A percentile compares a stretch with the other conserved stretches of the same genome.
These are phyloP conservation scores for Nothophytophthora sp. DNA, from an alignment of 352 stramenopile genomes.

Conservation along the genomic window DNA sequence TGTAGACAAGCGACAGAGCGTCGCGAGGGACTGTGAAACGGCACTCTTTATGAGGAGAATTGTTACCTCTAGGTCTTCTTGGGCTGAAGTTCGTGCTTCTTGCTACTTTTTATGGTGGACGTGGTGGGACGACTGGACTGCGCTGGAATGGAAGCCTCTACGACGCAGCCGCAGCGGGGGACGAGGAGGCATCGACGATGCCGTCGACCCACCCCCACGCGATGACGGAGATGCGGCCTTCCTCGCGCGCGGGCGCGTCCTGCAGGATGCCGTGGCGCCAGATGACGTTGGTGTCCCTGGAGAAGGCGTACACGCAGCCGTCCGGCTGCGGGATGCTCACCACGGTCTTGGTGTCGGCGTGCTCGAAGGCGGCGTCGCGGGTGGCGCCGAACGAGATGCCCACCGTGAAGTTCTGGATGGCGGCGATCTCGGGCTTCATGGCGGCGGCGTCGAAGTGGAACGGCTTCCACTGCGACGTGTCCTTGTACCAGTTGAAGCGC, in stretches of 20 bases:
- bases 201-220: conserved; percentile 90
- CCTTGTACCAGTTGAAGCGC: conserved; percentile 96
- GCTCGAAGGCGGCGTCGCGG: conserved; percentile 92
- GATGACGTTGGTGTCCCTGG: conserved; percentile 93
- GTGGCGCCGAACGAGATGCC: conserved; percentile 92
- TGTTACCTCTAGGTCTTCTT: no score
- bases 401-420: conserved; percentile 95
- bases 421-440: conserved; percentile 93
- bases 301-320: conserved; percentile 92
- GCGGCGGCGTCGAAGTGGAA: conserved; percentile 94
- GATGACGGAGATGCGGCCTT: conserved; percentile 95
- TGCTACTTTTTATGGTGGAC: no score
- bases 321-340: conserved; percentile 94
- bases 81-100: no score
- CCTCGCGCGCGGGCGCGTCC: conserved; percentile 79
- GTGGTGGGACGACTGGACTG: no score
- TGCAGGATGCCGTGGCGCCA: conserved; percentile 93
- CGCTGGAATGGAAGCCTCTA: conserved; percentile 9
- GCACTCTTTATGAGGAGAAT: no score
- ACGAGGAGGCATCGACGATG: conserved; percentile 43
- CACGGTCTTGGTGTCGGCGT: conserved; percentile 77
- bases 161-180: conserved; percentile 2
- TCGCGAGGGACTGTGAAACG: no score
- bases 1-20: no score
- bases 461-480: conserved; percentile 93